These are phyloP conservation scores for Leccinum uliginosum DNA, from an alignment of 768 basidiomycete species.

Conservation along the genomic window DNA sequence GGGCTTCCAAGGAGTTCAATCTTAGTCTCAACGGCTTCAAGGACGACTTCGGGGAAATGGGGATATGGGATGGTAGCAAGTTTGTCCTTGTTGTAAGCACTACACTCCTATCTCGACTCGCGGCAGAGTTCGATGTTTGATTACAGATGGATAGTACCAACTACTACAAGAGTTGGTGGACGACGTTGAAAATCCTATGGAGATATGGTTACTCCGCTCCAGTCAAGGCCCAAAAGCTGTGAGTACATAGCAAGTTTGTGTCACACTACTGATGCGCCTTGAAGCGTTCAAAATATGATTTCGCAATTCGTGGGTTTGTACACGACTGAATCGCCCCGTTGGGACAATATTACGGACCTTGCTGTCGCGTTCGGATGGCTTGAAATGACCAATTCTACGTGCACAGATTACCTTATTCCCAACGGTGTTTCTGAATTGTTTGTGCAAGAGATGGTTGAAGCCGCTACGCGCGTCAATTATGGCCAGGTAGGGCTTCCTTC, in stretches of 20 bases:
- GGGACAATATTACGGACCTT: constrained; percentile 58
- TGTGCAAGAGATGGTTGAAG: constrained; percentile 71
- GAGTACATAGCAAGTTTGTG: constrained; percentile 14
- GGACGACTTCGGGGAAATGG: constrained; percentile 44
- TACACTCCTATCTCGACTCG: background rate
- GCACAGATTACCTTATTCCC: constrained; percentile 50
- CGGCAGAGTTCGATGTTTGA: constrained; percentile 1
- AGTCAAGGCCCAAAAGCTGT: constrained; percentile 52
- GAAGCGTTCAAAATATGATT: constrained; percentile 55
- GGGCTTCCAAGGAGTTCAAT: constrained; percentile 79
- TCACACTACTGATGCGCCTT: background rate
- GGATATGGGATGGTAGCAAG: constrained; percentile 80
- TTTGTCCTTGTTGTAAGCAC: constrained; percentile 59
- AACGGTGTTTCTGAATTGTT: constrained; percentile 57
- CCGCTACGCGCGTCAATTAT: constrained; percentile 80
- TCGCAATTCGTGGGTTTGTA: constrained; percentile 56
- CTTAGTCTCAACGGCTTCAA: constrained; percentile 52
- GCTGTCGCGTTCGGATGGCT: constrained; percentile 50
- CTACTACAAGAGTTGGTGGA: constrained; percentile 53
- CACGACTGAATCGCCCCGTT: constrained; percentile 47
- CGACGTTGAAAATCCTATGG: constrained; percentile 68
- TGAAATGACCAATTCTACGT: constrained; percentile 45
- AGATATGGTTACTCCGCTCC: constrained; percentile 71
- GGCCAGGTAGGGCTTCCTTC: constrained; percentile 49
- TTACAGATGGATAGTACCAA: constrained; percentile 40